A percentile compares a stretch with the other conserved stretches of the same genome.
These are phyloP conservation scores for Rachicladosporium sp. DNA, from an alignment of 2,329 filamentous ascomycete genomes.

Conservation along the genomic window DNA sequence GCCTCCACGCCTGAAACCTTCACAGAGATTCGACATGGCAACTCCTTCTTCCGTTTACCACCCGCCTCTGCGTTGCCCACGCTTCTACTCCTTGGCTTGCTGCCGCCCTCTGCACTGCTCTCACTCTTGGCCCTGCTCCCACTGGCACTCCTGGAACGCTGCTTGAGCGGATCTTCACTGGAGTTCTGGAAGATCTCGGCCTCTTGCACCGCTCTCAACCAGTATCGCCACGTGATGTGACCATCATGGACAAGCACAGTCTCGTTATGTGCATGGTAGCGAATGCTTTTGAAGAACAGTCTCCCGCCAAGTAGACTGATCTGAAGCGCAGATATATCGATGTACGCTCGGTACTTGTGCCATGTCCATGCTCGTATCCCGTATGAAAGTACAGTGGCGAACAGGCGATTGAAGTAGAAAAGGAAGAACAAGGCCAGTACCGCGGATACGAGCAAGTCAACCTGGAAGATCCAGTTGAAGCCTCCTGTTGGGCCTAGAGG, in stretches of 20 bases:
- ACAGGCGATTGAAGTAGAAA: slow-evolving; percentile 92
- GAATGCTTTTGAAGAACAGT: slow-evolving; percentile 87
- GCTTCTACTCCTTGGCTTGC: slow-evolving; percentile 20
- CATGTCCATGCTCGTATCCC: slow-evolving; percentile 79
- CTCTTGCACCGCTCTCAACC: slow-evolving; percentile 69
- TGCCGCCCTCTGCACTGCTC: not conserved
- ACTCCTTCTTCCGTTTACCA: slow-evolving; percentile 31
- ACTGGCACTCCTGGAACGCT: slow-evolving; percentile 2
- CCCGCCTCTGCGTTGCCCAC: slow-evolving; percentile 35
- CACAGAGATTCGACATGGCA: slow-evolving; percentile 77
- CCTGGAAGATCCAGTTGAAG: slow-evolving; percentile 55
- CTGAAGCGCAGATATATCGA: slow-evolving; percentile 90
- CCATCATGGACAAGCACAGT: slow-evolving; percentile 85
- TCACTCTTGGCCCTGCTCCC: not conserved
- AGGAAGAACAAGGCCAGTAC: slow-evolving; percentile 82
- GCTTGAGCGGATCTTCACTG: slow-evolving; percentile 8
- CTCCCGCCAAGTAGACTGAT: slow-evolving; percentile 82
- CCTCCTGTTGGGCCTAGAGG: slow-evolving; percentile 30
- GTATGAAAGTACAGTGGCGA: slow-evolving; percentile 78
- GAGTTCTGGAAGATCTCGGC: slow-evolving; percentile 44
- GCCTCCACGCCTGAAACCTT: slow-evolving; percentile 78
- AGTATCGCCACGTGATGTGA: slow-evolving; percentile 92
- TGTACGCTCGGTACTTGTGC: slow-evolving; percentile 77
- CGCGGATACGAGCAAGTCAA: slow-evolving; percentile 64
- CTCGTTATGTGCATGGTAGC: slow-evolving; percentile 92